Conservation (phyloP, 495 filamentous ascomycete species). For the Lepidopterella palustris region DNA sequence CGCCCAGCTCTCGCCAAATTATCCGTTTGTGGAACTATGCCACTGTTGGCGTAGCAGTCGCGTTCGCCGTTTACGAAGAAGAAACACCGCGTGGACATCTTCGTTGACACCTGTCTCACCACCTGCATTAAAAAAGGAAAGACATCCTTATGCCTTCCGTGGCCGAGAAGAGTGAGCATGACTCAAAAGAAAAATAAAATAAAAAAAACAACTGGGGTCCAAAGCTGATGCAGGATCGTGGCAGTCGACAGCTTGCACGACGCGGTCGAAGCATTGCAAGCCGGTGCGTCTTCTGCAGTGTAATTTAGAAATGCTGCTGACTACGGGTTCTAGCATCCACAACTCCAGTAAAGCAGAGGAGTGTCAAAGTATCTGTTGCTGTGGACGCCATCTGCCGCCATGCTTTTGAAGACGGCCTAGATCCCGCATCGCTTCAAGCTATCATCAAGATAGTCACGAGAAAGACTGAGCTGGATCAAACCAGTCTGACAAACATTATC, state of each 20-base stretch:
- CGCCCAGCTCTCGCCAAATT: background rate
- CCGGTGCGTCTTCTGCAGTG: slow-evolving; percentile 17
- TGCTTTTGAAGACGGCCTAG: slow-evolving; percentile 62
- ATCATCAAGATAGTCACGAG: slow-evolving; percentile 61
- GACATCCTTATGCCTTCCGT: slow-evolving; percentile 23
- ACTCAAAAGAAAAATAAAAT: no score
- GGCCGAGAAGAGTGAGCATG: slow-evolving; percentile 17
- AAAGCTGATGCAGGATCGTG: slow-evolving; percentile 3
- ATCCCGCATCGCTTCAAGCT: slow-evolving; percentile 50
- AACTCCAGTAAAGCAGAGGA: slow-evolving; percentile 25
- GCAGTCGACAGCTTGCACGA: slow-evolving; percentile 14
- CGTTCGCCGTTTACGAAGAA: background rate
- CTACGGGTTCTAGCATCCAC: slow-evolving; percentile 17
- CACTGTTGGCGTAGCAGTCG: background rate
- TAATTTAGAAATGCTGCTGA: slow-evolving; percentile 1
- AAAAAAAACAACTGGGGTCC: no score
- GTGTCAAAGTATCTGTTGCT: slow-evolving; percentile 27
- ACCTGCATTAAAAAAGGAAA: slow-evolving; percentile 4
- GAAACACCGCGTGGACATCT: background rate
- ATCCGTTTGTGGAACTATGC: background rate
- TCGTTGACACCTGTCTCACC: slow-evolving; percentile 22
- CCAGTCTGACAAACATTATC: slow-evolving; percentile 56
- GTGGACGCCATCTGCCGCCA: slow-evolving; percentile 44
- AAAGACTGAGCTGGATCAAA: slow-evolving; percentile 68
- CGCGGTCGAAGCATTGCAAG: slow-evolving; percentile 19